phyloP scores from a whole-genome alignment of 345 rosid genomes.

The Euclidium syriacum region DNA sequence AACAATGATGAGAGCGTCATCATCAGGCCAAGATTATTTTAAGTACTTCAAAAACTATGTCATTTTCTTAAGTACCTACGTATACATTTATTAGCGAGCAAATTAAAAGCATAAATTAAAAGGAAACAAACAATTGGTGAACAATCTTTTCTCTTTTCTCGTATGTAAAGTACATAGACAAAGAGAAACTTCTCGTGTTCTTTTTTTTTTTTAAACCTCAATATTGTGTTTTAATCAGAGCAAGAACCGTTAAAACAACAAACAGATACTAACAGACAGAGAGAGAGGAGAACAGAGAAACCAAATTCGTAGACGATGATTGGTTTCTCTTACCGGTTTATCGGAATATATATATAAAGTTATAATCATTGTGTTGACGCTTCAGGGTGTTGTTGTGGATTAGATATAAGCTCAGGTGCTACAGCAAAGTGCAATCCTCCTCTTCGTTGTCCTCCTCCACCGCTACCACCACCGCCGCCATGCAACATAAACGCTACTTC shows the following conservation, averaged over 20 bases:
- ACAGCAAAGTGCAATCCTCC: slow-evolving; percentile 67
- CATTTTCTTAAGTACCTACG: no score
- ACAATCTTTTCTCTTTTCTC: slow-evolving; percentile 17
- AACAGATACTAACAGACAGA: slow-evolving; percentile 12
- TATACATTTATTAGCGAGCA: no score
- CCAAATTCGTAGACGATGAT: neutral
- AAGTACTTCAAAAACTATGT: no score
- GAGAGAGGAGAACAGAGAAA: slow-evolving; percentile 14
- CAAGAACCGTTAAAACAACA: slow-evolving; percentile 19
- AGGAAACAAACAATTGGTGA: neutral
- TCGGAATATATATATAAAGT: no score
- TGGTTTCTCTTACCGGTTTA: neutral
- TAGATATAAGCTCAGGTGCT: slow-evolving; percentile 52
- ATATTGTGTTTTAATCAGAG: slow-evolving; percentile 5
- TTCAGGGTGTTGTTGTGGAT: slow-evolving; percentile 22
- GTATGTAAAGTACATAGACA: slow-evolving; percentile 10
- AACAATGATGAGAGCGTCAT: no score
- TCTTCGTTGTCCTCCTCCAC: slow-evolving; percentile 50
- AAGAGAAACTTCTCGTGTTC: neutral
- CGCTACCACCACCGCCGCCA: slow-evolving; percentile 45
- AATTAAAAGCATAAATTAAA: neutral
- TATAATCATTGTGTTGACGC: slow-evolving; percentile 8
- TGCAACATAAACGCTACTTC: slow-evolving; percentile 92
- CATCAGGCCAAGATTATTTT: no score
- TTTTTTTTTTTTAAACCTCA: neutral